phyloP scores from a whole-genome alignment of 169 alveolate genomes.

The Plasmodium cynomolgi region DNA sequence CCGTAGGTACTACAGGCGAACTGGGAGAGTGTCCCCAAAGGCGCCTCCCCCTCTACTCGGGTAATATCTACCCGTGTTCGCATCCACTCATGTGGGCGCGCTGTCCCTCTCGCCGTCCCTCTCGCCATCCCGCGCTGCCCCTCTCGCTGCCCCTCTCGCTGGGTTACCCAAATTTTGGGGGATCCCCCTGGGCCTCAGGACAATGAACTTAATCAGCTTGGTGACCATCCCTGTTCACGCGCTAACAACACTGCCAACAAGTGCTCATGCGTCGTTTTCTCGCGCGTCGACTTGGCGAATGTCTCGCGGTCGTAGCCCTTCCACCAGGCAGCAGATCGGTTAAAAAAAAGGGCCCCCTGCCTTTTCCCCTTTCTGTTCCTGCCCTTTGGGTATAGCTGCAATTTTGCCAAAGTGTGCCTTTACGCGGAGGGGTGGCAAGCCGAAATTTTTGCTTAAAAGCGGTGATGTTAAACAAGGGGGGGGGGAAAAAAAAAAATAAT shows the following conservation, averaged over 20 bases:
- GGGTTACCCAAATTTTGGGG: constrained; percentile 51
- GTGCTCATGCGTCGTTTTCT: not conserved
- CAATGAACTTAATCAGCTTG: constrained; percentile 22
- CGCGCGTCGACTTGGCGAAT: not conserved
- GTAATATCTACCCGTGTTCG: not conserved
- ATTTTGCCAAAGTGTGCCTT: not conserved
- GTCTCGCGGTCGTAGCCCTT: not conserved
- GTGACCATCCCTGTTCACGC: constrained; percentile 8
- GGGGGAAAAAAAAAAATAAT: not conserved
- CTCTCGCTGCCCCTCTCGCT: no score
- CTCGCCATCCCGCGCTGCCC: not conserved
- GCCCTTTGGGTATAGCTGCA: not conserved
- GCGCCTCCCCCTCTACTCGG: not conserved
- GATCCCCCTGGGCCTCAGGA: constrained; percentile 53
- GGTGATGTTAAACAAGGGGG: not conserved
- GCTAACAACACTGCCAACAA: not conserved
- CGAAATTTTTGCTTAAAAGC: not conserved
- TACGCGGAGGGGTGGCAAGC: not conserved
- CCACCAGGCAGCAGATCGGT: not conserved
- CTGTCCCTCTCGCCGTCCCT: not conserved
- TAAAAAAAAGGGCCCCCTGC: not conserved
- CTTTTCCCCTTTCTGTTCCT: not conserved
- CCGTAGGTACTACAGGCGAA: not conserved
- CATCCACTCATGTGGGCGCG: not conserved
- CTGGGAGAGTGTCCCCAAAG: not conserved